Conservation (phyloP, 805 yeast species). For the Wickerhamiella occidentalis region DNA sequence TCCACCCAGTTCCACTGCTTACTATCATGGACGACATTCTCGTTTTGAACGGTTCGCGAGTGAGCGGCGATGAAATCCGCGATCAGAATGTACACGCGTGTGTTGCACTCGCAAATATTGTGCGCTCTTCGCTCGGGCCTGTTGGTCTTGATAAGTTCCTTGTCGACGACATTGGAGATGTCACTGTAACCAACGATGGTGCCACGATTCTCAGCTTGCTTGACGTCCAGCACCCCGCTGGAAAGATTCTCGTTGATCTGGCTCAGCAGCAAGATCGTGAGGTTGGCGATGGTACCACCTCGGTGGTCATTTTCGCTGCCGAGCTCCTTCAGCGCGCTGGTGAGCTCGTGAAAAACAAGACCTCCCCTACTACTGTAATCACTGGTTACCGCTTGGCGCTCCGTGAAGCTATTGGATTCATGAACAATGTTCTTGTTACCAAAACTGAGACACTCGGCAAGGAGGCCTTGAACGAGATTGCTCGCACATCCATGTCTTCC, state of each 20-base stretch:
- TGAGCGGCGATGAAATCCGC: conserved; percentile 92
- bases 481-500: conserved; percentile 93
- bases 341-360: conserved; percentile 81
- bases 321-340: conserved; percentile 87
- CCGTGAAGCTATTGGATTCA: conserved; percentile 78
- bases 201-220: conserved; percentile 84
- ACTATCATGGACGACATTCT: conserved; percentile 46
- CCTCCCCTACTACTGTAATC: conserved; percentile 96
- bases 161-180: conserved; percentile 98
- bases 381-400: conserved; percentile 92
- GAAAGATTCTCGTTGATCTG: conserved; percentile 87
- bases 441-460: conserved; percentile 70
- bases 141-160: conserved; percentile 97
- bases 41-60: conserved; percentile 90
- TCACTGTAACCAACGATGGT: conserved; percentile 96
- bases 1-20: conserved; percentile 1
- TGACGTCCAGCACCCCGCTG: conserved; percentile 98
- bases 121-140: conserved; percentile 91
- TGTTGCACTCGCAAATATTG: conserved; percentile 68
- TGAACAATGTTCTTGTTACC: conserved; percentile 70
- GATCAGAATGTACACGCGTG: conserved; percentile 92
- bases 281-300: conserved; percentile 97
- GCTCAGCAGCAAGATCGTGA: conserved; percentile 99
- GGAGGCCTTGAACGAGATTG: conserved; percentile 77
- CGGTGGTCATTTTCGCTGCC: conserved; percentile 91